Base-by-base conservation (phyloP, 1,139 yeast genomes). In the Yamadazyma mexicana region DNA sequence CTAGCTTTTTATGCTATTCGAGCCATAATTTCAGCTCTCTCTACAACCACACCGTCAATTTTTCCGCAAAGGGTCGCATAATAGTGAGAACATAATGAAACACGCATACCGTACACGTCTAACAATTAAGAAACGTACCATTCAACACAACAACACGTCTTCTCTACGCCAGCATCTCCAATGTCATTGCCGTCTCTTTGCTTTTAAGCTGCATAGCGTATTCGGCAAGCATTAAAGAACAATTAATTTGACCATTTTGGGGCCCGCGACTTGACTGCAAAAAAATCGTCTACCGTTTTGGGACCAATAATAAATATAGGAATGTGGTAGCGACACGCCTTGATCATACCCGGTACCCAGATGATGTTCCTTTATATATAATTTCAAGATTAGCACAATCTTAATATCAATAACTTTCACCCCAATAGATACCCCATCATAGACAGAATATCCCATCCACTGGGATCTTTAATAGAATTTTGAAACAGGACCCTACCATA, bases 271-370 rank as follows among this genome's bases (percentile, higher is more conserved):
- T 7, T 32, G 18, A 32, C 17, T 33, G 31, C 23, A 25, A 25
- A 27, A 15, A 22, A 11, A 11, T 33, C 35, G 35, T 25, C 25
- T 33, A 26, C 35, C 35, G 8, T 5, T 25, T 39, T 32, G 18
- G 32, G 38, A 34, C 11, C 4, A 17, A 17, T 23, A 15, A 34
- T 38, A 31, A 38, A 33, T 26, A 33, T 5, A 10, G 4, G 17
- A 10, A 24, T 25, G 8, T 20, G 22, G 22, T 20, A 20, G 8
- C 8, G 22, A 20, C 22, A 20, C 22, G 22, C 22, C 8, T 8
- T 5, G 8, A 20, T 20, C 22, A 20, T 20, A 20, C 22, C n/a
- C 12, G 16, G 29, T 26, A 5, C 9, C 8, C 16, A 4, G 9
- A 26, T 12, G 29, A 26, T 16, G 7, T 26, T 26, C n/a, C 12